phyloP scores from a whole-genome alignment of 1,139 yeast genomes.

The Lodderomyces jiufengensis region DNA sequence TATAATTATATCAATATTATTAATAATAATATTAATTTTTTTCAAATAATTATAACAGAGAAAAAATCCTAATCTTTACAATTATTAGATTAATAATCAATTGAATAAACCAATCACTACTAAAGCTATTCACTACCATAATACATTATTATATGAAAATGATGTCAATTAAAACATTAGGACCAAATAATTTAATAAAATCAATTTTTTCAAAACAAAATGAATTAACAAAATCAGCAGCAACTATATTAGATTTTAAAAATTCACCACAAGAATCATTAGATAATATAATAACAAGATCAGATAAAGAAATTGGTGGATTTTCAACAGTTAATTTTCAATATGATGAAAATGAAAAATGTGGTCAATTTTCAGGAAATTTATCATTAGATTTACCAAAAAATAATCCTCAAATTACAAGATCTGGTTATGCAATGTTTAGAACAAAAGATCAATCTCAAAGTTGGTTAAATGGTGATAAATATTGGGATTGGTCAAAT shows the following conservation, averaged over 20 bases:
- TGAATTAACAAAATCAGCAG: conserved; percentile 29
- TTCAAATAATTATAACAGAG: no score
- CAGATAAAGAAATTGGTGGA: conserved; percentile 78
- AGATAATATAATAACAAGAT: conserved; percentile 52
- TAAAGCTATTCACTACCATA: no score
- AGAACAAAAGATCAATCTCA: conserved; percentile 64
- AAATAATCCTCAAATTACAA: conserved; percentile 61
- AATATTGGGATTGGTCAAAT: conserved; percentile 62
- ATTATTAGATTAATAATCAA: no score
- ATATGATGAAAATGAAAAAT: conserved; percentile 29
- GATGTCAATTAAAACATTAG: conserved; percentile 46
- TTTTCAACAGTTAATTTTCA: conserved; percentile 63
- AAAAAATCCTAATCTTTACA: no score
- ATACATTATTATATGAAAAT: no score
- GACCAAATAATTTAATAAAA: conserved; percentile 36
- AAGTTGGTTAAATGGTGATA: conserved; percentile 44
- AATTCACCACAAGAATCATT: conserved; percentile 39
- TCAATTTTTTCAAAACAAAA: conserved; percentile 34
- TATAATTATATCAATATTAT: no score
- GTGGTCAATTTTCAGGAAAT: conserved; percentile 68
- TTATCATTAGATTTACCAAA: conserved; percentile 73
- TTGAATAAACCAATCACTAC: no score
- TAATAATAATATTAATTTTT: no score
- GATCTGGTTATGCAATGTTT: conserved; percentile 86
- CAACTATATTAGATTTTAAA: conserved; percentile 55